phyloP scores from a whole-genome alignment of 176 grass and related monocot genomes.

The Neostapfia colusana region DNA sequence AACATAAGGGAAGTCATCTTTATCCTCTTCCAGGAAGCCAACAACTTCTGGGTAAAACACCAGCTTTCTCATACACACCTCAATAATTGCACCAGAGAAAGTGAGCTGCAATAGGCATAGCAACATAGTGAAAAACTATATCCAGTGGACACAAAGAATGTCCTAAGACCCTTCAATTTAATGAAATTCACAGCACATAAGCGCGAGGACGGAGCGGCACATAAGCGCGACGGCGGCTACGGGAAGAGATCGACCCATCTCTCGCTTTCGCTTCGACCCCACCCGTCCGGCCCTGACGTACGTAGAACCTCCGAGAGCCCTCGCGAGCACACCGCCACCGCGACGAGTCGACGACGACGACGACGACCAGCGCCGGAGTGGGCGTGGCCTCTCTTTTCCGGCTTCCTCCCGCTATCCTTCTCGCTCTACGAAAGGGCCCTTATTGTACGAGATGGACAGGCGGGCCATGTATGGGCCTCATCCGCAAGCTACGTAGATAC shows the following conservation, averaged over 20 bases:
- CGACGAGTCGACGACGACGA: constrained; percentile 6
- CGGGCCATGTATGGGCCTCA: not conserved
- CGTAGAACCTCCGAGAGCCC: not conserved
- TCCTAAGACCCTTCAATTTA: no score
- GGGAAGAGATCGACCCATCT: constrained; percentile 38
- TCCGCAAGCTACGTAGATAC: not conserved
- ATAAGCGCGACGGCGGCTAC: constrained; percentile 1
- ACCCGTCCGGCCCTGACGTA: not conserved
- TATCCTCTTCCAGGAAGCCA: constrained; percentile 85
- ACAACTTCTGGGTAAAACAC: constrained; percentile 95
- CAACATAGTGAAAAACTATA: constrained; percentile 26
- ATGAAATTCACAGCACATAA: constrained; percentile 15
- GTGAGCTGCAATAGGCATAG: constrained; percentile 55
- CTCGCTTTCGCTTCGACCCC: not conserved
- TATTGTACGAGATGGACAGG: not conserved
- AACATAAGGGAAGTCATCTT: constrained; percentile 79
- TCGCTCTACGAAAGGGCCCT: not conserved
- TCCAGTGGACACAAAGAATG: not conserved
- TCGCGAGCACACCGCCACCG: not conserved
- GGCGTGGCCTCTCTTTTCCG: not conserved
- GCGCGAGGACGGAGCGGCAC: constrained; percentile 33
- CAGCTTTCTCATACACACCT: constrained; percentile 98
- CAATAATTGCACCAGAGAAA: constrained; percentile 87
- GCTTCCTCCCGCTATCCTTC: not conserved
- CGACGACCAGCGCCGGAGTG: not conserved